Evolutionary conservation across 116 monocot species (phyloP).

Genomic region (Zostera marina): DNA sequence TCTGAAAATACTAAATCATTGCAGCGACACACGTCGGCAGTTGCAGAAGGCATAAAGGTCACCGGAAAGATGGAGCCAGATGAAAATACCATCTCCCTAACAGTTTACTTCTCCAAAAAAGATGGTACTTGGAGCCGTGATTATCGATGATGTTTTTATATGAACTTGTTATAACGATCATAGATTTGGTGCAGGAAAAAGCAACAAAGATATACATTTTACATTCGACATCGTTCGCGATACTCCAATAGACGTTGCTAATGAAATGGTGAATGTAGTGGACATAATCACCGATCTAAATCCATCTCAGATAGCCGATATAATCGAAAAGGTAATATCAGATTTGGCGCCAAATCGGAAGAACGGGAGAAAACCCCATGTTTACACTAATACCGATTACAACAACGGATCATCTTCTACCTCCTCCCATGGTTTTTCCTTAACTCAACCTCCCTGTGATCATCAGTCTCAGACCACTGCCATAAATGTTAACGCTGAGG

Average conservation of each 20-base stretch:
- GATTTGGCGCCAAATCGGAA: conserved; percentile 48
- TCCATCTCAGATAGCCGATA: conserved; percentile 43
- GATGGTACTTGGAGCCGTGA: neutral
- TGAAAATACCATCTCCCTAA: conserved; percentile 1
- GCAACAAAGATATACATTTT: conserved; percentile 48
- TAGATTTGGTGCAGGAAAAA: neutral
- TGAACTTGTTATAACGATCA: neutral
- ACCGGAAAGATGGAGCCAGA: conserved; percentile 5
- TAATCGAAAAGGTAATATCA: conserved; percentile 51
- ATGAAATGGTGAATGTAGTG: conserved; percentile 75
- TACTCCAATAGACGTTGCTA: conserved; percentile 58
- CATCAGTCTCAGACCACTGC: no score
- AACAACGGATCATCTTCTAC: neutral
- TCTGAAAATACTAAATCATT: neutral
- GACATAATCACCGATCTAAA: conserved; percentile 45
- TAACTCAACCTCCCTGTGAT: neutral
- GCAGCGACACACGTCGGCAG: neutral
- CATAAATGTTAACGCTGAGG: conserved; percentile 24
- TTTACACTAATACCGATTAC: neutral
- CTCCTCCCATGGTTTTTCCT: neutral
- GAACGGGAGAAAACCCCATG: neutral
- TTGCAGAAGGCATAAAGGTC: neutral
- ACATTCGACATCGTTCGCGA: conserved; percentile 58
- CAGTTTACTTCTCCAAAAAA: neutral
- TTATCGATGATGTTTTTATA: neutral